Percentiles rank a stretch among this genome's conserved stretches.
These are phyloP conservation scores for Hypomyces perniciosus DNA, from an alignment of 2,329 filamentous ascomycete genomes.

Conservation along the genomic window DNA sequence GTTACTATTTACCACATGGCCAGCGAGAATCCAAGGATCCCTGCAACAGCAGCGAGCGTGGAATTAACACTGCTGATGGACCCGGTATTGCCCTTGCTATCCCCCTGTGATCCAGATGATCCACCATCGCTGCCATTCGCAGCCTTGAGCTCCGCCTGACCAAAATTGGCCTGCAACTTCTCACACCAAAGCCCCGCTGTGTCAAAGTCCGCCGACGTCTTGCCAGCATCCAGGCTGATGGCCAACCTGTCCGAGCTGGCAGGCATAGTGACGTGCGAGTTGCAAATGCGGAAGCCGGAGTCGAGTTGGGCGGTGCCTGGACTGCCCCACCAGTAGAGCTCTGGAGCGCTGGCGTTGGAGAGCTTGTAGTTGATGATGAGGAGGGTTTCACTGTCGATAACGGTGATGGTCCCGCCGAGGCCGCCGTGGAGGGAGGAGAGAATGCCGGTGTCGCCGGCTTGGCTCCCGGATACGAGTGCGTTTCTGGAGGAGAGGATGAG, in stretches of 20 bases:
- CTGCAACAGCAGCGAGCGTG: not conserved
- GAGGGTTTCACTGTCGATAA: slow-evolving; percentile 18
- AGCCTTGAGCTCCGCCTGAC: slow-evolving; percentile 16
- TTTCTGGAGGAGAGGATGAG: no score
- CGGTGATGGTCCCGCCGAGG: slow-evolving; percentile 20
- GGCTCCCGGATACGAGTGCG: no score
- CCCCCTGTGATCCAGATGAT: not conserved
- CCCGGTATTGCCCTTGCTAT: not conserved
- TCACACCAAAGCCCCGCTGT: slow-evolving; percentile 22
- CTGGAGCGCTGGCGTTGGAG: slow-evolving; percentile 21
- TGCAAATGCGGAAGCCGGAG: slow-evolving; percentile 23
- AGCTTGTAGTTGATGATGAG: slow-evolving; percentile 19
- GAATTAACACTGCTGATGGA: not conserved
- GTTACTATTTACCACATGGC: not conserved
- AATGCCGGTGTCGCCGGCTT: slow-evolving; percentile 10
- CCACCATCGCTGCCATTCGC: not conserved
- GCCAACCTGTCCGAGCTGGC: slow-evolving; percentile 14
- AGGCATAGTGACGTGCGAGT: slow-evolving; percentile 16
- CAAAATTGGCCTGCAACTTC: slow-evolving; percentile 20
- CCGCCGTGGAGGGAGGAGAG: slow-evolving; percentile 20
- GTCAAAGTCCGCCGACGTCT: slow-evolving; percentile 17
- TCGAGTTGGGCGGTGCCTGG: slow-evolving; percentile 13
- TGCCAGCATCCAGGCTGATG: slow-evolving; percentile 21
- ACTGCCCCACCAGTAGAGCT: slow-evolving; percentile 24
- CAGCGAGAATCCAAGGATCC: not conserved